phyloP scores from a whole-genome alignment of 2,329 filamentous ascomycete genomes.

The Clathrospora elynae region DNA sequence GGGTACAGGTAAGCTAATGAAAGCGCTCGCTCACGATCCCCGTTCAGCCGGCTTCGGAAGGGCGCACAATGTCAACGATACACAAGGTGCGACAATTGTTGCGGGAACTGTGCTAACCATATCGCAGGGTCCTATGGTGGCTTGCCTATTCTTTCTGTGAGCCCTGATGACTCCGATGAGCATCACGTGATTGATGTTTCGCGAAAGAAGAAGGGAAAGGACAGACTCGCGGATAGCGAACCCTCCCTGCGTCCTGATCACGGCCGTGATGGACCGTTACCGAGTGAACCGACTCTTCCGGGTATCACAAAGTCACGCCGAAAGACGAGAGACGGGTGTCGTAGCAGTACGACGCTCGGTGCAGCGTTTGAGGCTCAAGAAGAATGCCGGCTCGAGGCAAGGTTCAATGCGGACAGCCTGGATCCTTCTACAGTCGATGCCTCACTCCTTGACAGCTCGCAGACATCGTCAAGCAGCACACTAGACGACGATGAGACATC shows the following conservation, averaged over 20 bases:
- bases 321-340: constrained; percentile 30
- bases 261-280: constrained; percentile 23
- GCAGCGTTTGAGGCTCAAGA: constrained; percentile 35
- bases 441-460: constrained; percentile 31
- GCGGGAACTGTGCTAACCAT: constrained; percentile 12
- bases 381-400: constrained; percentile 38
- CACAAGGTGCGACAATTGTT: constrained; percentile 6
- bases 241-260: constrained; percentile 19
- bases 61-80: constrained; percentile 13
- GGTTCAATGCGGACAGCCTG: constrained; percentile 40
- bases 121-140: constrained; percentile 62
- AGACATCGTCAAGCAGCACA: constrained; percentile 41
- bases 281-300: constrained; percentile 26
- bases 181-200: constrained; percentile 34
- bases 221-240: constrained; percentile 40
- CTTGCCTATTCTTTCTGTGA: constrained; percentile 54
- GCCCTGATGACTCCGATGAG: constrained; percentile 45
- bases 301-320: constrained; percentile 32
- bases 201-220: constrained; percentile 41
- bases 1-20: constrained; percentile 53
- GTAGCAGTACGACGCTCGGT: constrained; percentile 32
- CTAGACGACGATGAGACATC: constrained; percentile 39
- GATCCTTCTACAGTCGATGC: constrained; percentile 30
- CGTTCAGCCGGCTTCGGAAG: constrained; percentile 5
- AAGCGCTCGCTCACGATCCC: constrained; percentile 11